phyloP scores from a whole-genome alignment of 169 alveolate genomes.

The Hammondia hammondi region DNA sequence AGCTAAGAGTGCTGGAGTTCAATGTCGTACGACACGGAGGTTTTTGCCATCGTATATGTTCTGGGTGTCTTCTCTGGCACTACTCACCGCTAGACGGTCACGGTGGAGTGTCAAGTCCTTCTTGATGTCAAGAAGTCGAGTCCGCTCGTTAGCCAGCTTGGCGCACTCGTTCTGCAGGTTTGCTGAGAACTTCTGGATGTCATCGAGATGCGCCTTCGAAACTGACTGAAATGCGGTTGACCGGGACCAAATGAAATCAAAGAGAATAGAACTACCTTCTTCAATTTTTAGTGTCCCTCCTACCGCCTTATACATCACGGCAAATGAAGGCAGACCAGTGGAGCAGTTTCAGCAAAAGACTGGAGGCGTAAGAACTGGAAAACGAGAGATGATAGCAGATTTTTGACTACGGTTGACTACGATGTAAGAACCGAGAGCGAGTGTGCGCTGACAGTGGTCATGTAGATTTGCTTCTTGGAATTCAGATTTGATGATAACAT shows the following conservation, averaged over 20 bases:
- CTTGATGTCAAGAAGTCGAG: neutral
- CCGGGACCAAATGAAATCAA: too few species aligned
- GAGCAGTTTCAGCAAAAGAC: too few species aligned
- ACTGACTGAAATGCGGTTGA: neutral
- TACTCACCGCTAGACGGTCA: neutral
- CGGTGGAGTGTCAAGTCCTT: conserved; percentile 36
- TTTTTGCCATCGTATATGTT: neutral
- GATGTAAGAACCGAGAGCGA: too few species aligned
- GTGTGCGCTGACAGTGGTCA: too few species aligned
- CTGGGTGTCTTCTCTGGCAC: neutral
- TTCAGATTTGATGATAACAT: too few species aligned
- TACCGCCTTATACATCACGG: neutral
- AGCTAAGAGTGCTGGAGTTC: too few species aligned
- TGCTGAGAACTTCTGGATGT: conserved; percentile 37
- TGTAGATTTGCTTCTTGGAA: too few species aligned
- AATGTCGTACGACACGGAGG: too few species aligned
- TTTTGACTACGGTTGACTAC: too few species aligned
- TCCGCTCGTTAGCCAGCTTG: conserved; percentile 39
- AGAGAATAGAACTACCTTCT: too few species aligned
- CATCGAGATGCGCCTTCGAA: conserved; percentile 27
- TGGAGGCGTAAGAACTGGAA: too few species aligned
- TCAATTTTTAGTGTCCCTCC: neutral
- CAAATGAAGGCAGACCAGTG: neutral
- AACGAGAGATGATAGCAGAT: too few species aligned
- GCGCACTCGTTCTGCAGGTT: conserved; percentile 50